Conservation (phyloP, 73 alveolate species). For the Paramecium primaurelia region DNA sequence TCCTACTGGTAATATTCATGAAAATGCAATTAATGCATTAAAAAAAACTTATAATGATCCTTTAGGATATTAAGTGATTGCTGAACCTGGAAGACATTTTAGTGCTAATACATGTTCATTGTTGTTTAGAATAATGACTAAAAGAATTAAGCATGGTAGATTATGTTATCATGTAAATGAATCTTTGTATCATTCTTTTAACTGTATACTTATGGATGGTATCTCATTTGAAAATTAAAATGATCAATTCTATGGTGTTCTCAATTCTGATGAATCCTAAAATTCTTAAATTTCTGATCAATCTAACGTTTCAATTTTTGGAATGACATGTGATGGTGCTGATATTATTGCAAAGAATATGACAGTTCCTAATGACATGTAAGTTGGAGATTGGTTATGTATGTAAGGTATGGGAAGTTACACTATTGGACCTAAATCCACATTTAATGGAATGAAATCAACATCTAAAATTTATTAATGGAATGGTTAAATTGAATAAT, state of each 20-base stretch:
- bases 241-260: slow-evolving; percentile 46
- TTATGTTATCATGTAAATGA: slow-evolving; percentile 53
- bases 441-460: slow-evolving; percentile 53
- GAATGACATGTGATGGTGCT: slow-evolving; percentile 65
- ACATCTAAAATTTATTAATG: background rate
- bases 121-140: slow-evolving; percentile 47
- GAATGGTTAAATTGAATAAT: background rate
- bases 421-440: slow-evolving; percentile 52
- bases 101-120: slow-evolving; percentile 49
- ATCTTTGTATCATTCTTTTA: slow-evolving; percentile 58
- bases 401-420: slow-evolving; percentile 53
- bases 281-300: background rate
- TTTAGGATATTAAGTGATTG: slow-evolving; percentile 52
- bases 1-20: slow-evolving; percentile 46
- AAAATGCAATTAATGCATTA: slow-evolving; percentile 31
- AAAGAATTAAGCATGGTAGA: slow-evolving; percentile 38
- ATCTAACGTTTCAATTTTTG: slow-evolving; percentile 36
- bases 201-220: slow-evolving; percentile 58
- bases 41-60: slow-evolving; percentile 54
- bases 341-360: slow-evolving; percentile 54
- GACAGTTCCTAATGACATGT: background rate
- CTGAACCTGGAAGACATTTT: slow-evolving; percentile 65
- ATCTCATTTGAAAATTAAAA: slow-evolving; percentile 46
- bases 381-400: slow-evolving; percentile 62
- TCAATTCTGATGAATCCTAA: background rate